Evolutionary conservation across 805 yeast genomes (phyloP), one percentile per base, ranked within the genome.

Genomic region (Wickerhamiella cacticola): DNA sequence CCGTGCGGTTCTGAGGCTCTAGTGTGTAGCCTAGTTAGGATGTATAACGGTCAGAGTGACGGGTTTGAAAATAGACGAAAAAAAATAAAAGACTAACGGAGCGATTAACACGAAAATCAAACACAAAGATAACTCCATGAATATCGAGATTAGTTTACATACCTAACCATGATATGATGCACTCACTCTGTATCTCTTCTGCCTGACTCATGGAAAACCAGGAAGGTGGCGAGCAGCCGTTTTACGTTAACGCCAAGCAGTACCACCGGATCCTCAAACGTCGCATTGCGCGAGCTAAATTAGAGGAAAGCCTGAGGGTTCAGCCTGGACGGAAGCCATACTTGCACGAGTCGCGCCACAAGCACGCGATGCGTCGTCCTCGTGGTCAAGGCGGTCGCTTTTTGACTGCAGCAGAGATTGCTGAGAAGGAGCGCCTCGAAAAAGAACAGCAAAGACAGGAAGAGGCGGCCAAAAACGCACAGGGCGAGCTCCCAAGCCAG

Each of bases 341-440:
- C 64, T 65, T 92, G 44, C 99, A 92, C 62, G 98, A 92, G 65
- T 85, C 96, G 16, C 74, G 99, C 58, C 99, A 92, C 63, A 89
- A 92, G 63, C 99, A 92, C 63, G 99, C 99, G 2, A 92, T 92
- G 98, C 75, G 97, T 61, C 76, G 99, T 63, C 97, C 98, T 13
- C 77, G 99, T 57, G 99, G 99, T 23, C 97, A 92, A 67, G 98
- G 98, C 26, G 99, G 99, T 5, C 72, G 99, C 52, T 92, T 92
- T 56, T 67, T 92, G 51, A 92, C 99, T 0, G 96, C 97, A 12
- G 95, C 95, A 9, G 84, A 76, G 53, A 81, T 75, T 40, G 80
- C 76, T 10, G 80, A 73, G 52, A 66, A 73, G 48, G 82, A 78
- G 45, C 60, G 70, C 46, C 61, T 61, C 51, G 70, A 62, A 46